Evolutionary conservation across 345 rosid genomes (phyloP).

Genomic region (Arabidopsis suecica): DNA sequence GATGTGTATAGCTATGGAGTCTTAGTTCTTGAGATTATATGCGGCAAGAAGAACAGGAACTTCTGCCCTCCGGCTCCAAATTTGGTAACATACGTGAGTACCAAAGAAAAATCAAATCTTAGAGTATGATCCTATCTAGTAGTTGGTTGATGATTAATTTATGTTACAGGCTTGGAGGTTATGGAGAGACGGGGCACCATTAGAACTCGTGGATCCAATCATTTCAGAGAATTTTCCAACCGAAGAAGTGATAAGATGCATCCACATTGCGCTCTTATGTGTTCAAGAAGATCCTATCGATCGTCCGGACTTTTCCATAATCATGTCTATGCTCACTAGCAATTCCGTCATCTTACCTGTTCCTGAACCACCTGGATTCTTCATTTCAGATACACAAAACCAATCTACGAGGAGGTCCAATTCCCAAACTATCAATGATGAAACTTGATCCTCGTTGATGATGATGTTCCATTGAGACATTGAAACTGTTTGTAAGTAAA

Average conservation of each 20-base stretch:
- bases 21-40: constrained; percentile 23
- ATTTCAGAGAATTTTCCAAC: neutral
- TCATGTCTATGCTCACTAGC: constrained; percentile 11
- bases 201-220: neutral
- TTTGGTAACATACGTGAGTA: too few species aligned
- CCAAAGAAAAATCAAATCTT: too few species aligned
- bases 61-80: neutral
- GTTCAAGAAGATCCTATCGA: neutral
- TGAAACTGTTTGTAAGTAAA: neutral
- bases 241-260: constrained; percentile 9
- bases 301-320: constrained; percentile 10
- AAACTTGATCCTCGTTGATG: neutral
- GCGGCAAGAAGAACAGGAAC: neutral
- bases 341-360: neutral
- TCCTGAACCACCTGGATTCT: neutral
- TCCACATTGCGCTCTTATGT: neutral
- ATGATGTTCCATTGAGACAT: neutral
- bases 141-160: neutral
- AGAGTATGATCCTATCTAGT: too few species aligned
- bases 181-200: neutral
- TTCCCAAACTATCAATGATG: neutral
- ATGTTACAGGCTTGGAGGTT: neutral
- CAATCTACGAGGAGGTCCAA: neutral
- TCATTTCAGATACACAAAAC: neutral
- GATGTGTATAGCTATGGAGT: constrained; percentile 35